Evolutionary conservation across 306 rosid species (phyloP).

Genomic region (Castanopsis chinensis): DNA sequence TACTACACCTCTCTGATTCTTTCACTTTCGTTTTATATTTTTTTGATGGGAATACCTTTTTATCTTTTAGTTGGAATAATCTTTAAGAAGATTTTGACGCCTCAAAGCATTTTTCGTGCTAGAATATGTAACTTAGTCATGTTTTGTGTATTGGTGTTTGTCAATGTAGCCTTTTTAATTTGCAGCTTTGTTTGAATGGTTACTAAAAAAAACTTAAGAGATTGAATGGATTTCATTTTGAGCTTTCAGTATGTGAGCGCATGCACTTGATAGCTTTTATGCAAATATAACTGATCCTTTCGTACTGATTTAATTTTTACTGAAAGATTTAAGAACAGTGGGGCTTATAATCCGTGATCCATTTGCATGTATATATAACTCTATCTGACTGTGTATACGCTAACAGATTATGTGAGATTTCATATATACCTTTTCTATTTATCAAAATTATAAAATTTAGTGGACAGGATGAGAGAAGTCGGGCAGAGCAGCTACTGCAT

Average conservation of each 20-base stretch:
- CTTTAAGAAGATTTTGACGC: not conserved
- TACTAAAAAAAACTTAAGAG: too few relatives aligned
- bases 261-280: not conserved
- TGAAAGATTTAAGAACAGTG: not conserved
- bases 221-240: too few relatives aligned
- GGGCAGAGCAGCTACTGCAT: slow-evolving; percentile 84
- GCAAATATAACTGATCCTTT: not conserved
- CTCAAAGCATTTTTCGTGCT: not conserved
- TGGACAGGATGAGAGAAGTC: slow-evolving; percentile 98
- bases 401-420: not conserved
- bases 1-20: slow-evolving; percentile 27
- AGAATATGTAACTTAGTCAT: not conserved
- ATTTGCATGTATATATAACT: not conserved
- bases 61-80: not conserved
- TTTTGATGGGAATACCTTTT: not conserved
- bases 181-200: not conserved
- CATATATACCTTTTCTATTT: slow-evolving; percentile 27
- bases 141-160: not conserved
- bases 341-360: not conserved
- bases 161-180: not conserved
- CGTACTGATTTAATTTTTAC: not conserved
- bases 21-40: not conserved
- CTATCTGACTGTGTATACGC: not conserved
- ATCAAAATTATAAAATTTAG: slow-evolving; percentile 38
- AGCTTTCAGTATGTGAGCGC: not conserved